Evolutionary conservation across 2,329 filamentous ascomycete species (phyloP).

Genomic region (Dothistroma septosporum): DNA sequence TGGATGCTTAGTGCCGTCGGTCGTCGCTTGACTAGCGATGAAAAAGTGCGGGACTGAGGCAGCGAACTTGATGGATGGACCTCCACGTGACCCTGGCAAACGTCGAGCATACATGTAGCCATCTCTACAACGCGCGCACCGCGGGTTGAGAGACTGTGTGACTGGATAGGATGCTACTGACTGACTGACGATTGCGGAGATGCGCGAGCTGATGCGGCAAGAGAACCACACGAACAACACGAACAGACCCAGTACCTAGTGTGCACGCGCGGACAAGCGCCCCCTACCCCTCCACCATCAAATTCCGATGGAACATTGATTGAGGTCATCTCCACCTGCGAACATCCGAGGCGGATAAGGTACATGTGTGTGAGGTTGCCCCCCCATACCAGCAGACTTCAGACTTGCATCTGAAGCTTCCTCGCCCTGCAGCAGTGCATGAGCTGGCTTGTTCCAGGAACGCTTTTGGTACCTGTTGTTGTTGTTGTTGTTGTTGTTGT

Average conservation of each 20-base stretch:
- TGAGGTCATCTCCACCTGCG: not conserved
- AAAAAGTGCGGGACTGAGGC: not conserved
- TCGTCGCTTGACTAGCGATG: not conserved
- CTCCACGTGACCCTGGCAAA: not conserved
- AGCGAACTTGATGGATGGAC: not conserved
- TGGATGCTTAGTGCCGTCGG: no score
- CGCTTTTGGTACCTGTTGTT: not conserved
- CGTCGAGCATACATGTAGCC: not conserved
- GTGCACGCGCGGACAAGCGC: not conserved
- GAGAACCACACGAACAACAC: not conserved
- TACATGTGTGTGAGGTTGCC: no score
- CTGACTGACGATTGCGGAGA: no score
- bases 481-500: no score
- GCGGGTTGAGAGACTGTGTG: not conserved
- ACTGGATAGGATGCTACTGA: not conserved
- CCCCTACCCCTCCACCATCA: not conserved
- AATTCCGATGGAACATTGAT: conserved; percentile 1
- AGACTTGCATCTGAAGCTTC: not conserved
- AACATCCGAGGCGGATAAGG: not conserved
- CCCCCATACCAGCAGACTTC: not conserved
- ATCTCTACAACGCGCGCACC: not conserved
- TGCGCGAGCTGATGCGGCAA: not conserved
- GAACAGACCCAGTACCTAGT: not conserved
- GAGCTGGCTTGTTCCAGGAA: not conserved
- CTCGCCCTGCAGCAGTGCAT: not conserved